A percentile compares a stretch with the other conserved stretches of the same genome.
Conservation (phyloP, 305 asterid genomes). For the Rubia balearica region DNA sequence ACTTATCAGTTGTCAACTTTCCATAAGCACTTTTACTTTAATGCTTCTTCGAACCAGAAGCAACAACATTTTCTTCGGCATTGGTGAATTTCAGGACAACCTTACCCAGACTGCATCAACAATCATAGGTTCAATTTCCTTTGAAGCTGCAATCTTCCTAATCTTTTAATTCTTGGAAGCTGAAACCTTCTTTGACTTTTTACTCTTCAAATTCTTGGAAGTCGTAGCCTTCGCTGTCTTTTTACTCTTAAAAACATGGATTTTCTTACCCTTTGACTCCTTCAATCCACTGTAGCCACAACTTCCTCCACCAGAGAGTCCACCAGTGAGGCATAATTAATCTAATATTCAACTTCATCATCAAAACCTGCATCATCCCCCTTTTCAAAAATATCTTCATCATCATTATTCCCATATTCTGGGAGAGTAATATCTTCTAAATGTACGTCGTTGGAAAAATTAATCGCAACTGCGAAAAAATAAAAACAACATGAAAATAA, state of each 20-base stretch:
- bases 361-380: not conserved
- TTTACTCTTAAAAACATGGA: not conserved
- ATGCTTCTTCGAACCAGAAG: not conserved
- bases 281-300: not conserved
- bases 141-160: not conserved
- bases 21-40: not conserved
- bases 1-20: not conserved
- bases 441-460: not conserved
- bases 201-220: no score
- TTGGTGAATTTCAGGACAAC: not conserved
- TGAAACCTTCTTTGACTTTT: no score
- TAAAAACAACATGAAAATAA: not conserved
- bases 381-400: not conserved
- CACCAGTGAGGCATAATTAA: not conserved
- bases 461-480: not conserved
- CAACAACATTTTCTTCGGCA: not conserved
- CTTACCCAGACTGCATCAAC: not conserved
- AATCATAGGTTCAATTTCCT: no score
- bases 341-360: not conserved
- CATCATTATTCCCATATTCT: not conserved
- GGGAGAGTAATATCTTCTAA: not conserved
- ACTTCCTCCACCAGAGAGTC: not conserved
- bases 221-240: not conserved
- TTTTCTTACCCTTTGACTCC: not conserved
- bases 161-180: no score